Base-by-base conservation (phyloP, 2,329 filamentous ascomycete genomes). In the Ceratocystiopsis minuta region DNA sequence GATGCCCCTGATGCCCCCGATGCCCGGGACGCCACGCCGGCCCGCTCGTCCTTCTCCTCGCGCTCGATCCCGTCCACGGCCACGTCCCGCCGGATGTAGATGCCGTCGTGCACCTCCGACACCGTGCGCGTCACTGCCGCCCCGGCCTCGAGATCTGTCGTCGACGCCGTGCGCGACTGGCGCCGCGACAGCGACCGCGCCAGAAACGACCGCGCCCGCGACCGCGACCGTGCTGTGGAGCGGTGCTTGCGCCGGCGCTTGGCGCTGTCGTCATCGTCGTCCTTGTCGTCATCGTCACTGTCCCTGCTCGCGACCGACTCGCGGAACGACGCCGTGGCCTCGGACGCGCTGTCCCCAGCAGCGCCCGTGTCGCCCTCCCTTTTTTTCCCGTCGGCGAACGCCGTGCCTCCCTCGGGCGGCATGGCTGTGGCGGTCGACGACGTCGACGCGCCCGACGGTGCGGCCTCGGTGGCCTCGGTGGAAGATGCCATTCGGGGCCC, bases 61-160 rank as follows among this genome's bases (percentile, higher is more conserved):
- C 38, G 39, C n/a, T 41, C 39, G 12, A 47, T 42, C 16, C 38
- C 51, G 38, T 53, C 57, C 6, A 60, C 48, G 45, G 64, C 58
- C 6, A 54, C 48, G 34, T 61, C 61, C 6, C 57, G 51, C 34
- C 55, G 54, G 36, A 55, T 60, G 38, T 52, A 51, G 43, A 64
- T 59, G 31, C 59, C 61, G 47, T 64, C 61, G 24, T 57, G 54
- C 9, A 62, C 53, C 40, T 63, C 60, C 1, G 60, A 60, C 7
- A 62, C 51, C 24, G 54, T 57, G 39, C 55, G 52, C 4, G 59
- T 57, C 4, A 60, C 16, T 45, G 16, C 46, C 20, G 35, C 28
- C 6, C 31, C 42, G 11, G n/a, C 34, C n/a, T 38, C 43, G 36
- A 9, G 39, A 36, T 34, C 33, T 2, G 24, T 10, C 11, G 24